Conservation (phyloP, 768 basidiomycete species). For the Hirschioporus abietinus region DNA sequence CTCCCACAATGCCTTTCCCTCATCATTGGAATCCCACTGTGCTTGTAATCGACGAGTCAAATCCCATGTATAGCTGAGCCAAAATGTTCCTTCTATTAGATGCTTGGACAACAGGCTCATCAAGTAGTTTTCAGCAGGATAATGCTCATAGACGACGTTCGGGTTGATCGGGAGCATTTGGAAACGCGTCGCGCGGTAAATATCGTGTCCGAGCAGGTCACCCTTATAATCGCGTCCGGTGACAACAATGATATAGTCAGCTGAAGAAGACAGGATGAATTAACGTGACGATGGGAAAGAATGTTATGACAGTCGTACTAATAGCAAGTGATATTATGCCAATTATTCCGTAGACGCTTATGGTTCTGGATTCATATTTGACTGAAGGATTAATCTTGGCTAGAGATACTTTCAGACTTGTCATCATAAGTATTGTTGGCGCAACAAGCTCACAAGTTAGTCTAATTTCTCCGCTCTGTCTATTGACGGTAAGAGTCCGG, state of each 20-base stretch:
- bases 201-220: slow-evolving; percentile 75
- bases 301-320: slow-evolving; percentile 39
- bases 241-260: slow-evolving; percentile 89
- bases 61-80: slow-evolving; percentile 91
- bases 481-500: neutral
- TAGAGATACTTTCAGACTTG: neutral
- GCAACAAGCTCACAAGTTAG: neutral
- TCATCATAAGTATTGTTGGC: neutral
- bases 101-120: slow-evolving; percentile 84
- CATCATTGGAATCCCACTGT: slow-evolving; percentile 59
- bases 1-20: slow-evolving; percentile 66
- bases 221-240: slow-evolving; percentile 77
- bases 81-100: slow-evolving; percentile 69
- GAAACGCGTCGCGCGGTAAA: slow-evolving; percentile 88
- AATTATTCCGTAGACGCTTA: slow-evolving; percentile 61
- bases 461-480: slow-evolving; percentile 4
- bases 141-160: slow-evolving; percentile 57
- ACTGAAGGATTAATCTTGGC: neutral
- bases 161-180: slow-evolving; percentile 84
- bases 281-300: neutral
- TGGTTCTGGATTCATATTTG: neutral
- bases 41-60: slow-evolving; percentile 82
- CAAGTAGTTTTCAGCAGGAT: slow-evolving; percentile 85
- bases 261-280: slow-evolving; percentile 33
- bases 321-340: slow-evolving; percentile 73